Conservation (phyloP, 495 filamentous ascomycete species). For the Penicillium turbatum region DNA sequence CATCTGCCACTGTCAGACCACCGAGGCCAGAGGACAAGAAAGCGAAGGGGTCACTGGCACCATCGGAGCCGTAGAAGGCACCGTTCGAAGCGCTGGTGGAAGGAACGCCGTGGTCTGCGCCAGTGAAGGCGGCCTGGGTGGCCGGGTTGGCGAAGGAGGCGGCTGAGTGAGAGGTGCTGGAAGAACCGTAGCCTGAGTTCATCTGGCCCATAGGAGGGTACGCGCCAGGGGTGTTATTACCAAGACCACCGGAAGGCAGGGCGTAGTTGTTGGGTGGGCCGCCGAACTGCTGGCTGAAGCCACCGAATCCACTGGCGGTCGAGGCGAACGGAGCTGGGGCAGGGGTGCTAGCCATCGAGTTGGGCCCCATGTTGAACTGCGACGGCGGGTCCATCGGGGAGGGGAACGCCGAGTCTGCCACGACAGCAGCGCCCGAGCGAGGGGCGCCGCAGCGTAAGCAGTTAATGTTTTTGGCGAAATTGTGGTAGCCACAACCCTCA, state of each 20-base stretch:
- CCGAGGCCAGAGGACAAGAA: conserved; percentile 82
- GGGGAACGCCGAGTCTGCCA: conserved; percentile 88
- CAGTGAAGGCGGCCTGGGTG: conserved; percentile 85
- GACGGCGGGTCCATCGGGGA: conserved; percentile 85
- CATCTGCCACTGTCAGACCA: conserved; percentile 74
- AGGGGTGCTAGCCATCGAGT: conserved; percentile 79
- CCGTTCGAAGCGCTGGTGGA: conserved; percentile 52
- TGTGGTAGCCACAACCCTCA: conserved; percentile 97
- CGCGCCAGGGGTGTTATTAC: conserved; percentile 62
- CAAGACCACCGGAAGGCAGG: conserved; percentile 76
- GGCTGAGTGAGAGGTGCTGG: conserved; percentile 67
- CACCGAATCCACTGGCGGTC: conserved; percentile 66
- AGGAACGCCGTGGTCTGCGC: conserved; percentile 65
- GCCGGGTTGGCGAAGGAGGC: conserved; percentile 91
- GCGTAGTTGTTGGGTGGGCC: conserved; percentile 86
- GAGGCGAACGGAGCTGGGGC: conserved; percentile 78
- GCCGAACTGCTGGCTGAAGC: conserved; percentile 82
- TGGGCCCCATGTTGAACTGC: conserved; percentile 69
- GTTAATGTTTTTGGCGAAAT: conserved; percentile 98
- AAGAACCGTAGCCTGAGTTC: conserved; percentile 63
- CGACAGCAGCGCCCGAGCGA: conserved; percentile 85
- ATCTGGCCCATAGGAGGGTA: conserved; percentile 78
- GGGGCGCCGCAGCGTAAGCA: conserved; percentile 95
- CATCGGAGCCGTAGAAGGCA: conserved; percentile 55
- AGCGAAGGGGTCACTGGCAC: conserved; percentile 76